Percentiles rank a stretch among this genome's conserved stretches.
Evolutionary conservation across 2,329 filamentous ascomycete species (phyloP).

Genomic region (Monosporascus sp.): DNA sequence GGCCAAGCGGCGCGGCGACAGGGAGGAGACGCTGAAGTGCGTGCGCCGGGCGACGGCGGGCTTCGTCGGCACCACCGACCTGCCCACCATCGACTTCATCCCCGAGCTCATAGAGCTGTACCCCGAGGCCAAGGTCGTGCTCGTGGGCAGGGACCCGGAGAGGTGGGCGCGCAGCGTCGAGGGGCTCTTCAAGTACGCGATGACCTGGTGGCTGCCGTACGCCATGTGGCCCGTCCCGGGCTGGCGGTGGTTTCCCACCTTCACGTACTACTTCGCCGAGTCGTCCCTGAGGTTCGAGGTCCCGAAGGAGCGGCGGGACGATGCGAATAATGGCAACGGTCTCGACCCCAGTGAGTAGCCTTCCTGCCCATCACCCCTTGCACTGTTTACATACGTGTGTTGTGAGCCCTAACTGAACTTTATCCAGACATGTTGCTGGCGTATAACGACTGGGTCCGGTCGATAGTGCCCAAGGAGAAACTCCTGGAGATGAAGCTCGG

Average conservation of each 20-base stretch:
- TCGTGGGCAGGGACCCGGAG: slow-evolving; percentile 29
- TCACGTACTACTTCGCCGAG: neutral
- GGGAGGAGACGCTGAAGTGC: slow-evolving; percentile 21
- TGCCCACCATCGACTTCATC: slow-evolving; percentile 34
- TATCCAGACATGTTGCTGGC: neutral
- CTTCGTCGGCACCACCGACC: slow-evolving; percentile 40
- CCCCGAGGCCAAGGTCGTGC: slow-evolving; percentile 41
- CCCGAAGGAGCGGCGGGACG: neutral
- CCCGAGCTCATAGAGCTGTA: slow-evolving; percentile 41
- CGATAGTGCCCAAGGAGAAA: slow-evolving; percentile 17
- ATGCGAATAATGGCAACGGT: too few species aligned
- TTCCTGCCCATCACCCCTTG: neutral
- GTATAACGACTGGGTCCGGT: slow-evolving; percentile 4
- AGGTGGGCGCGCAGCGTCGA: slow-evolving; percentile 28
- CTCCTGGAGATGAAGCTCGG: slow-evolving; percentile 22
- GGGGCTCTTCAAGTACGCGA: neutral
- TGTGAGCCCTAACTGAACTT: too few species aligned
- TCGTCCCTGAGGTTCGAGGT: neutral
- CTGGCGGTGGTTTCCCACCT: slow-evolving; percentile 4
- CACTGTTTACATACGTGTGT: too few species aligned
- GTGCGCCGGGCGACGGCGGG: slow-evolving; percentile 32
- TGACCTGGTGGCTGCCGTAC: neutral
- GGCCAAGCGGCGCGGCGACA: slow-evolving; percentile 18
- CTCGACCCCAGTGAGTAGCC: too few species aligned
- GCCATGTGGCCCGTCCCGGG: slow-evolving; percentile 3